Evolutionary conservation across 2,329 filamentous ascomycete genomes (phyloP), one percentile per base, ranked within the genome.

Genomic region (Stemphylium vesicarium): DNA sequence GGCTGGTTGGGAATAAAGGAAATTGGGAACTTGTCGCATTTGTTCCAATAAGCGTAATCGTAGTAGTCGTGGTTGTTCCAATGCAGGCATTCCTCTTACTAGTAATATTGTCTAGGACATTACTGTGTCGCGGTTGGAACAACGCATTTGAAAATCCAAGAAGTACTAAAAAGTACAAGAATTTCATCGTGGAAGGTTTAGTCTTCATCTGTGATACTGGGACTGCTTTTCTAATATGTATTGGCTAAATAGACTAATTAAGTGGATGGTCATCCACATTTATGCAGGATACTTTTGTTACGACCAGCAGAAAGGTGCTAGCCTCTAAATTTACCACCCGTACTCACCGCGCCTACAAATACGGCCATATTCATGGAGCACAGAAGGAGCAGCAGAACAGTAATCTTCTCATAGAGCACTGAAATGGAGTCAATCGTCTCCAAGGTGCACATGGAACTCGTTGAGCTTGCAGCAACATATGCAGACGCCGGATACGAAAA

Each of bases 1-100:
- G 48, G 48, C 45, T 59, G 12, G 44, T 56, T 40, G 12, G 52
- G 32, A 56, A 56, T 18, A 56, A n/a, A 49, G 15, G 35, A 48
- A 48, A 20, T 33, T 52, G 33, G 3, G 35, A 56, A 43, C 39
- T 24, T 53, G 31, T 56, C 24, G 40, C 36, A 48, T 20, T 31
- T 7, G 6, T 39, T 39, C 11, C 37, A 40, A 18, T 22, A 12
- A 35, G 42, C 15, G 33, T 29, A 38, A 43, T 55, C 32, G n/a
- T 40, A 29, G 33, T 46, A 55, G 35, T 38, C 5, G 16, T 46
- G 5, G 49, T 39, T 42, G 32, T 46, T 26, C 35, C 18, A 51
- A 38, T 29, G 24, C 36, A 56, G 24, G 18, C 26, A 11, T 15
- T 10, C 22, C 22, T 24, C 4, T 3, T 24, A 18, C 15, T 20